phyloP scores from a whole-genome alignment of 176 grass and related monocot species.

The Metroxylon sagu region DNA sequence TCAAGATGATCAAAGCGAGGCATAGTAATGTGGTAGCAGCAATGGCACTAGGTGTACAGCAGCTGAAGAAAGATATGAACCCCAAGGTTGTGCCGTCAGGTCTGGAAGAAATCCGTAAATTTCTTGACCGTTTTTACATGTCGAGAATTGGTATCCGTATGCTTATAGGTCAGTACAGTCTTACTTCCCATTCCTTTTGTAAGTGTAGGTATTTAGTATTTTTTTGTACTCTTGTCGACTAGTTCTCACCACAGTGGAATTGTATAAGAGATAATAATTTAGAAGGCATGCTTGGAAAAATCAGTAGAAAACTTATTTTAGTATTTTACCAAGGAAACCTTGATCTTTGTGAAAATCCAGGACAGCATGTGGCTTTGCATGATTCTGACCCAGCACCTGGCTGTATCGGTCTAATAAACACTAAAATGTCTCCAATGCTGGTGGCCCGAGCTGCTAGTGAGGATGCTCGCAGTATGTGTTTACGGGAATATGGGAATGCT shows the following conservation, averaged over 20 bases:
- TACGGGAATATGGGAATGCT: constrained; percentile 75
- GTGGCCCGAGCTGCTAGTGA: constrained; percentile 67
- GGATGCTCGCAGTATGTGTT: constrained; percentile 79
- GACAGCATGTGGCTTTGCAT: constrained; percentile 87
- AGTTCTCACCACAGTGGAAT: too few relatives aligned
- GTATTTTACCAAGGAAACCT: too few relatives aligned
- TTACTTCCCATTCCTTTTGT: too few relatives aligned
- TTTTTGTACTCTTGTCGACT: too few relatives aligned
- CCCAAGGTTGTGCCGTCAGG: constrained; percentile 33
- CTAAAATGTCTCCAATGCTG: constrained; percentile 64
- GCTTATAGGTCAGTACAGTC: constrained; percentile 66
- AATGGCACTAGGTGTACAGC: constrained; percentile 78
- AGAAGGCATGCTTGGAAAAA: too few relatives aligned
- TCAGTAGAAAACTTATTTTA: too few relatives aligned
- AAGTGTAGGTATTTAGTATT: too few relatives aligned
- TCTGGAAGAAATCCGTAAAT: constrained; percentile 58
- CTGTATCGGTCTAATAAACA: constrained; percentile 80
- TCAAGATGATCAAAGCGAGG: constrained; percentile 70
- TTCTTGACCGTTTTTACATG: constrained; percentile 91
- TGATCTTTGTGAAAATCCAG: constrained; percentile 22
- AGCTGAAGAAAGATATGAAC: constrained; percentile 63
- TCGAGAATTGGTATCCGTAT: constrained; percentile 91
- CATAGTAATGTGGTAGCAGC: constrained; percentile 90
- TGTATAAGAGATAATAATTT: too few relatives aligned
- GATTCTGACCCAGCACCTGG: constrained; percentile 73